Percentiles rank a stretch among this genome's conserved stretches.
phyloP scores from a whole-genome alignment of 345 rosid genomes.

The Eucalyptus pauciflora region DNA sequence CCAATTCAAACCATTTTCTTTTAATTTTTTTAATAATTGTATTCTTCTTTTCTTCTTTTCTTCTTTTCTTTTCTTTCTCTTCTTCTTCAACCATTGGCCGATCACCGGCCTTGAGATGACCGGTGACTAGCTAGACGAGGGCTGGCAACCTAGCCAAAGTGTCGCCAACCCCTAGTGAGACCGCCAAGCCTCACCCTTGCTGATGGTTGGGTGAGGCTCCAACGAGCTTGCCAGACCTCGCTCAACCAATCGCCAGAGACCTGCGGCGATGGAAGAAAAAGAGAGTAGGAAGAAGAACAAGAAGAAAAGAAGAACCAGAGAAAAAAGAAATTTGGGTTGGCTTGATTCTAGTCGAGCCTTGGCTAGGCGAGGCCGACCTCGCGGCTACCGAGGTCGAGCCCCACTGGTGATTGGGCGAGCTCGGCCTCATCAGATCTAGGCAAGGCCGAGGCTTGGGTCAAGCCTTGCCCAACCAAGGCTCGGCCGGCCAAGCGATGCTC shows the following conservation, averaged over 20 bases:
- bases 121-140: accelerated
- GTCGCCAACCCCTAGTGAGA: accelerated
- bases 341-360: too few relatives aligned
- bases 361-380: accelerated
- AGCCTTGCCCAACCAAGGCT: accelerated
- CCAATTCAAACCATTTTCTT: accelerated
- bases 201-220: accelerated
- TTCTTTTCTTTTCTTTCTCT: too few relatives aligned
- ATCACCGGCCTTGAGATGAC: accelerated
- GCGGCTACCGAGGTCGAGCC: accelerated
- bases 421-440: accelerated
- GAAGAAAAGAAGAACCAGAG: too few relatives aligned
- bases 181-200: accelerated
- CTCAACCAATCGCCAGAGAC: accelerated
- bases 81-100: too few relatives aligned
- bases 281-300: too few relatives aligned
- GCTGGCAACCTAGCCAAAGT: accelerated
- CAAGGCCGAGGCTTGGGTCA: too few relatives aligned
- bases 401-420: accelerated
- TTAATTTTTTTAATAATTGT: too few relatives aligned
- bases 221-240: accelerated
- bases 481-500: accelerated
- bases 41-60: accelerated
- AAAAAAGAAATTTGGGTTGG: too few relatives aligned
- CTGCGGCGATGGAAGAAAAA: accelerated